phyloP scores from a whole-genome alignment of 1,284 basidiomycete genomes.

The Apiotrichum veenhuisii region DNA sequence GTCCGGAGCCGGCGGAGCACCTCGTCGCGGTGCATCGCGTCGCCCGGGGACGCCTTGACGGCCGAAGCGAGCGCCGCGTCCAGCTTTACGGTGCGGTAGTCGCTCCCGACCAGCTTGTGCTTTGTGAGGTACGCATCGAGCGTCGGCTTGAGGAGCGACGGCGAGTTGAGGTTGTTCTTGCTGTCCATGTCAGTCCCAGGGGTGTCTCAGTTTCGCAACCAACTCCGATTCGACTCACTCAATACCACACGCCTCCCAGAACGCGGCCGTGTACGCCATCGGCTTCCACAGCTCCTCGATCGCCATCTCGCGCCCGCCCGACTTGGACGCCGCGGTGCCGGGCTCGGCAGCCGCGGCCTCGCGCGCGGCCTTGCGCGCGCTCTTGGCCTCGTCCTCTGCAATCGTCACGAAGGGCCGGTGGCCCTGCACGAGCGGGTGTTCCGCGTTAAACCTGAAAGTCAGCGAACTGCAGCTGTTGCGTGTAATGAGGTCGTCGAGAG shows the following conservation, averaged over 20 bases:
- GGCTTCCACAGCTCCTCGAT: conserved; percentile 74
- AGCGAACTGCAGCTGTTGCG: conserved; percentile 3
- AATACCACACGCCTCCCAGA: conserved; percentile 61
- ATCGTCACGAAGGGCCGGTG: conserved; percentile 61
- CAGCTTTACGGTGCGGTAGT: conserved; percentile 69
- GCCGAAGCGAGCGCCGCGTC: conserved; percentile 57
- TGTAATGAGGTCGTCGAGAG: too few relatives aligned
- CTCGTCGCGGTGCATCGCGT: conserved; percentile 70
- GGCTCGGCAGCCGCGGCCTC: conserved; percentile 53
- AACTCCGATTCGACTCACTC: conserved; percentile 54
- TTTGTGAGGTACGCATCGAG: conserved; percentile 62
- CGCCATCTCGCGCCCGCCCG: conserved; percentile 31
- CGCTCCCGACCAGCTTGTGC: conserved; percentile 63
- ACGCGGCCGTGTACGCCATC: conserved; percentile 54
- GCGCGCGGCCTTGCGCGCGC: conserved; percentile 43
- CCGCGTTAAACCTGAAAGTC: conserved; percentile 56
- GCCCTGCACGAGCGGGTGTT: conserved; percentile 58
- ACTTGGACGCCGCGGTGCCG: conserved; percentile 19
- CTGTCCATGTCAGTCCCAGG: conserved; percentile 17
- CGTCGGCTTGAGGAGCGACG: conserved; percentile 52
- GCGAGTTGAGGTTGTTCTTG: conserved; percentile 25
- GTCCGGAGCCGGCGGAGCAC: conserved; percentile 50
- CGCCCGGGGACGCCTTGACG: conserved; percentile 48
- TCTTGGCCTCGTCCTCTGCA: conserved; percentile 56
- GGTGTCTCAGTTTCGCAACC: not conserved